Base-by-base conservation (phyloP, 2,329 filamentous ascomycete genomes). In the Aspergillus novofumigatus region DNA sequence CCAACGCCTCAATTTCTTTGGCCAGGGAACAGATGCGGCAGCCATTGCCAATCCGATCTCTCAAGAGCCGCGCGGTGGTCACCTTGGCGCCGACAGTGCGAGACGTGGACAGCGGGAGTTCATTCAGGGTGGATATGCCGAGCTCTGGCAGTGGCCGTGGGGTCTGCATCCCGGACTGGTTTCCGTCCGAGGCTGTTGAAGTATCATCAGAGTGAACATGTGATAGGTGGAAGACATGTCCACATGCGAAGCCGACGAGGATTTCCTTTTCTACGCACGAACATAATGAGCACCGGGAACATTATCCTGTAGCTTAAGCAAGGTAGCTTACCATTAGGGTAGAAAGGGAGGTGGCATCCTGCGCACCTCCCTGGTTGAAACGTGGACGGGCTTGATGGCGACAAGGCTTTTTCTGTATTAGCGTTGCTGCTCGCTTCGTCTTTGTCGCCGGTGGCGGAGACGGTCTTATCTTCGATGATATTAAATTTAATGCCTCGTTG, bases 401-500 rank as follows among this genome's bases (percentile, higher is more conserved):
- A 63, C 53, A 52, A 55, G 23, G 54, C 54, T 25, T 62, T 65
- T 55, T 66, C 49, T 4, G 51, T 56, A 52, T 62, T 53, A 52
- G 53, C 32, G 51, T 64, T 61, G 49, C 54, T 28, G 52, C 59
- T 50, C 10, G 29, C 38, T 55, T 57, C 51, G 44, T 61, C 41
- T 44, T 61, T 55, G 4, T 51, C 48, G n/a, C 29, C 23, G 23
- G 49, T 38, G n/a, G 28, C 32, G 21, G 54, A 23, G 42, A 50
- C n/a, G 41, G 52, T 14, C 49, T 59, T 60, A 28, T 56, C 61
- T 20, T 69, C 63, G 41, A 82, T 72, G 6, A 96, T 84, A 63
- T 96, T 89, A 65, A 97, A 97, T 68, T 92, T 95, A 69, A 99
- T 90, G 0, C 89, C 94, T 63, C 86, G 89, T 52, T 88, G 86